Evolutionary conservation across 2,329 filamentous ascomycete genomes (phyloP).

Genomic region (Phaeomoniella chlamydospora): DNA sequence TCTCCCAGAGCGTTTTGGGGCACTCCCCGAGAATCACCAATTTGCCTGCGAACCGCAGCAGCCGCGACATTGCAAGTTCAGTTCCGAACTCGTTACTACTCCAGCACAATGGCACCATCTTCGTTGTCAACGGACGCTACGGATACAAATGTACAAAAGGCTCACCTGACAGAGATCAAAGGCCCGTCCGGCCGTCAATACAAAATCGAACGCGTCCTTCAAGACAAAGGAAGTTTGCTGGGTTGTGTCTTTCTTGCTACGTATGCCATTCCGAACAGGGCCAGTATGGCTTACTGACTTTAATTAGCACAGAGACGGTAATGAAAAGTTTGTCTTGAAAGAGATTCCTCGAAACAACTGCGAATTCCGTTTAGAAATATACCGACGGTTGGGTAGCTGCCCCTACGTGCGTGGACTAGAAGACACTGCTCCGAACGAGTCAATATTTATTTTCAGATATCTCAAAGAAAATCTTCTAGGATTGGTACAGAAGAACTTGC

Average conservation of each 20-base stretch:
- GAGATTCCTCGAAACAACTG: slow-evolving; percentile 12
- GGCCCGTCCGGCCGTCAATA: slow-evolving; percentile 7
- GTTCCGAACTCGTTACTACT: too few relatives aligned
- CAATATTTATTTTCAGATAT: slow-evolving; percentile 32
- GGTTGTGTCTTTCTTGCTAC: slow-evolving; percentile 5
- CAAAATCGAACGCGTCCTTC: slow-evolving; percentile 6
- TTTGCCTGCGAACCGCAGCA: too few relatives aligned
- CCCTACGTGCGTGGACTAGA: slow-evolving; percentile 22
- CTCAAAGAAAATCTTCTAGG: slow-evolving; percentile 26
- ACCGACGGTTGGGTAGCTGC: slow-evolving; percentile 8
- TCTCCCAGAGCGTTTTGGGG: too few relatives aligned
- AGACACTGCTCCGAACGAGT: slow-evolving; percentile 28
- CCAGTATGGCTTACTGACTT: slow-evolving; percentile 3
- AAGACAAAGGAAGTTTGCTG: slow-evolving; percentile 5
- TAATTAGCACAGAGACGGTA: slow-evolving; percentile 4
- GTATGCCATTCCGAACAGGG: slow-evolving; percentile 3
- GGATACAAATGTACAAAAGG: too few relatives aligned
- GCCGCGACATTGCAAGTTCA: too few relatives aligned
- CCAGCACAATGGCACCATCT: too few relatives aligned
- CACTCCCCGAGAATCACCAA: too few relatives aligned
- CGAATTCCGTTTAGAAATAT: slow-evolving; percentile 10
- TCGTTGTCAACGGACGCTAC: too few relatives aligned
- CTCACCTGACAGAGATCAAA: too few relatives aligned
- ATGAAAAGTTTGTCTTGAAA: slow-evolving; percentile 13
- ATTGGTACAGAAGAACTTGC: slow-evolving; percentile 25